Evolutionary conservation across 2,329 filamentous ascomycete species (phyloP), one percentile per base, ranked within the genome.

Genomic region (Aureobasidium leucospermi): DNA sequence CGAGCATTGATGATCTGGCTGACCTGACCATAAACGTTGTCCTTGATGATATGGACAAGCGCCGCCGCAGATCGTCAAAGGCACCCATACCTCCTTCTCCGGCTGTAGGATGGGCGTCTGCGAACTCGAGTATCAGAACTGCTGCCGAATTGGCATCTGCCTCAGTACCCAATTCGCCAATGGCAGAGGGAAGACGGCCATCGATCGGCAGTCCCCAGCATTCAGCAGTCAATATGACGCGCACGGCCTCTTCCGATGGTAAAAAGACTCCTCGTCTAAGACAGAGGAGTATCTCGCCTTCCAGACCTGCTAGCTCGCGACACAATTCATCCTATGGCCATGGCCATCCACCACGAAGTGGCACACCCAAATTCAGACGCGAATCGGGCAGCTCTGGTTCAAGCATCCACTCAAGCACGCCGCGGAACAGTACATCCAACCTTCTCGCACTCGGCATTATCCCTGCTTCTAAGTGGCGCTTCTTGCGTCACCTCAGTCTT

Each of bases 321-420:
- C 90, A 88, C 65, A 80, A 82, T 39, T 85, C 86, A 3, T 78
- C 84, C 31, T 74, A 83, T 64, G 80, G 81, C 39, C 86, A 90
- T 66, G 75, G 80, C 47, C 84, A 81, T 38, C 85, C 90, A 65
- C 77, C 81, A 51, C 85, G 89, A 58, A 83, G 82, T 29, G 82
- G 84, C 32, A 78, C 81, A 1, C 82, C 89, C 66, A 91, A 93
- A 65, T 85, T 95, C 62, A 86, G 87, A 65, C 85, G 94, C 60
- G 96, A 93, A 13, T 97, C 94, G 32, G 91, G 90, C 49, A 97
- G 94, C 74, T 97, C 93, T 1, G 89, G 94, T 68, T 96, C 93
- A 69, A 86, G 75, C 73, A 87, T 76, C 13, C 76, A 78, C 39
- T 83, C 81, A 8, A 76, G 75, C 43, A 79, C 79, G 31, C 78